Conservation (phyloP, 2,329 filamentous ascomycete genomes). For the Colletotrichum lindemuthianum region DNA sequence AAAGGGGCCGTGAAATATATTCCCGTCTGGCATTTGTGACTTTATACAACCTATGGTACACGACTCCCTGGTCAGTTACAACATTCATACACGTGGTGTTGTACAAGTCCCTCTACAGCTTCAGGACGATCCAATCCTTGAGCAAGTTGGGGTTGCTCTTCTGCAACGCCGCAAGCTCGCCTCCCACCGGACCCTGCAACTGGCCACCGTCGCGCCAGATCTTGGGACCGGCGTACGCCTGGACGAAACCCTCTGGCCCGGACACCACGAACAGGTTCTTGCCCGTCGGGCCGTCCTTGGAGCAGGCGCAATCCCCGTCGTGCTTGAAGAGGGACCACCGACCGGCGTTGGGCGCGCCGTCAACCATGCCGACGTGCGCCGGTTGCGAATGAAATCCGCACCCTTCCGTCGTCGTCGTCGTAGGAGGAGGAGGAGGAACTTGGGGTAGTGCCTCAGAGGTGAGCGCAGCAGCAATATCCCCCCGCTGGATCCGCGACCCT, state of each 20-base stretch:
- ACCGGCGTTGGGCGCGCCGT: slow-evolving; percentile 36
- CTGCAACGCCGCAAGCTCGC: slow-evolving; percentile 71
- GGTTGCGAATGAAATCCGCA: slow-evolving; percentile 45
- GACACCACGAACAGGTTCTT: slow-evolving; percentile 83
- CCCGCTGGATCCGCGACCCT: slow-evolving; percentile 68
- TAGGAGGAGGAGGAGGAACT: too few relatives aligned
- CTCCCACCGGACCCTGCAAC: slow-evolving; percentile 78
- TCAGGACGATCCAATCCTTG: slow-evolving; percentile 62
- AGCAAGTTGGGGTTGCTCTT: slow-evolving; percentile 50
- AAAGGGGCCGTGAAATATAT: slow-evolving; percentile 35
- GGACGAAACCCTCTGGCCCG: slow-evolving; percentile 90
- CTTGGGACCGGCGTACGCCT: slow-evolving; percentile 82
- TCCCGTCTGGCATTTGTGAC: not conserved
- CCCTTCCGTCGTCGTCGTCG: slow-evolving; percentile 42
- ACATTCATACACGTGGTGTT: slow-evolving; percentile 8
- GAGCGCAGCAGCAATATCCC: slow-evolving; percentile 55
- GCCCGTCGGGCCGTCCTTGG: slow-evolving; percentile 45
- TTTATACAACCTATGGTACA: not conserved
- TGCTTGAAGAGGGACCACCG: slow-evolving; percentile 3
- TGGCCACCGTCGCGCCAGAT: slow-evolving; percentile 77
- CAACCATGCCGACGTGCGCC: slow-evolving; percentile 36
- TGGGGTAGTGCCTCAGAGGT: slow-evolving; percentile 45
- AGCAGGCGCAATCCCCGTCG: slow-evolving; percentile 41
- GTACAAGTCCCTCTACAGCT: slow-evolving; percentile 49
- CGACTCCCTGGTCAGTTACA: not conserved